Percentiles rank a stretch among this genome's conserved stretches.
phyloP scores from a whole-genome alignment of 2,329 filamentous ascomycete genomes.

The Penicillium frequentans region DNA sequence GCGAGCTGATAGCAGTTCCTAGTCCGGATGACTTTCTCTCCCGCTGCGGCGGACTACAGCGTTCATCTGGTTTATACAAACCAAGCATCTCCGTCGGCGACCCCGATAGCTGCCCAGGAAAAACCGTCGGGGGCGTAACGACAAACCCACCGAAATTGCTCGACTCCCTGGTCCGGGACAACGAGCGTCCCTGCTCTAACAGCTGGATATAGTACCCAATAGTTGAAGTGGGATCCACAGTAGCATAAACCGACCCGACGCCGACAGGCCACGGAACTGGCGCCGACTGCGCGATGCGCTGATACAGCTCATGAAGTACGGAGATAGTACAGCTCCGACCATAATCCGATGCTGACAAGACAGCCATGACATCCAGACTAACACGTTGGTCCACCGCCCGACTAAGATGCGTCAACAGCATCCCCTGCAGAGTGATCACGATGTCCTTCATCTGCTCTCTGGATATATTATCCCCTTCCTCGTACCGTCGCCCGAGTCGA shows the following conservation, averaged over 20 bases:
- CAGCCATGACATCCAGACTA: slow-evolving; percentile 29
- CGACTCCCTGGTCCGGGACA: neutral
- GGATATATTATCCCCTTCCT: slow-evolving; percentile 37
- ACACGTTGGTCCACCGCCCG: slow-evolving; percentile 26
- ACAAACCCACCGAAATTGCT: neutral
- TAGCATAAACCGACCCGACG: neutral
- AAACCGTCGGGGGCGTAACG: neutral
- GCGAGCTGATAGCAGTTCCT: neutral
- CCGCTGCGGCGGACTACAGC: neutral
- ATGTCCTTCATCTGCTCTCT: slow-evolving; percentile 42
- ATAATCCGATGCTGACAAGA: slow-evolving; percentile 38
- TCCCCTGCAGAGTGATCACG: slow-evolving; percentile 37
- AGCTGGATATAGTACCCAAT: slow-evolving; percentile 3
- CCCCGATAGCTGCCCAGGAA: neutral
- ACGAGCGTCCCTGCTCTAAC: neutral
- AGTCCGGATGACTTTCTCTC: neutral
- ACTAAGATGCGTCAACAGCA: slow-evolving; percentile 33
- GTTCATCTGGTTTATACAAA: neutral
- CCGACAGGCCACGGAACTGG: slow-evolving; percentile 8
- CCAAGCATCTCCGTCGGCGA: neutral
- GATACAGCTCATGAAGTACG: slow-evolving; percentile 25
- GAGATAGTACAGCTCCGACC: slow-evolving; percentile 36
- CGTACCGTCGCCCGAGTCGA: slow-evolving; percentile 36
- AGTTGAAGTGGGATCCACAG: slow-evolving; percentile 1
- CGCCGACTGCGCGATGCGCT: slow-evolving; percentile 20